Evolutionary conservation across 768 basidiomycete genomes (phyloP).

Genomic region (Trametes cinnabarina): DNA sequence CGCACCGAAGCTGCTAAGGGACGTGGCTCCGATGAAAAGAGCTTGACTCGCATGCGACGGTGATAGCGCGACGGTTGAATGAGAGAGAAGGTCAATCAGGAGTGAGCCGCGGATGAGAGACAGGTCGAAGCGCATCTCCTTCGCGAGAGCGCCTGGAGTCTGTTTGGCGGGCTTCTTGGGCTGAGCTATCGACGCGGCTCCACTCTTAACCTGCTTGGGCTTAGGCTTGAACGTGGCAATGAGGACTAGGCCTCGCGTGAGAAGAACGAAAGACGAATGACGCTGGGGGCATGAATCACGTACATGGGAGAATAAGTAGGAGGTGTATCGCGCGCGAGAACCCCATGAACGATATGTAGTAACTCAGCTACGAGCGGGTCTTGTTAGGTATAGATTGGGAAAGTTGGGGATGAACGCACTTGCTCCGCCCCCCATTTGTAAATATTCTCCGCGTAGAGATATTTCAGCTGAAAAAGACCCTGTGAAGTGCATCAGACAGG

Average conservation of each 20-base stretch:
- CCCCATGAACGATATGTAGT: conserved; percentile 73
- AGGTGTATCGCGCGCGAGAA: conserved; percentile 62
- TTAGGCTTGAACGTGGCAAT: conserved; percentile 59
- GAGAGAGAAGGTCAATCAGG: conserved; percentile 63
- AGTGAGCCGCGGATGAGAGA: conserved; percentile 63
- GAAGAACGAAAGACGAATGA: too few species aligned
- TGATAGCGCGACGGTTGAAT: conserved; percentile 55
- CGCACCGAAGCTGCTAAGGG: conserved; percentile 61
- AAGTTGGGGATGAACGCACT: conserved; percentile 29
- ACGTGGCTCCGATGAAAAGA: conserved; percentile 60
- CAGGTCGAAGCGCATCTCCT: conserved; percentile 69
- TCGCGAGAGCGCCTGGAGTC: conserved; percentile 49
- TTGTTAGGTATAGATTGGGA: not conserved
- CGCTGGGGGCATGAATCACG: too few species aligned
- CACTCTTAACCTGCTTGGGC: conserved; percentile 17
- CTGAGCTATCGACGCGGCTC: conserved; percentile 13
- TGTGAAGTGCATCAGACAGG: conserved; percentile 24
- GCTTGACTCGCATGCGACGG: conserved; percentile 41
- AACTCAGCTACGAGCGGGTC: conserved; percentile 48
- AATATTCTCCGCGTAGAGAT: conserved; percentile 72
- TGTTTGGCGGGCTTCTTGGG: conserved; percentile 39
- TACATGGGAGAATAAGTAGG: conserved; percentile 67
- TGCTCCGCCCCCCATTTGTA: conserved; percentile 67
- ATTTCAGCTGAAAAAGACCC: conserved; percentile 75
- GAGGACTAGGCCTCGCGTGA: conserved; percentile 46